Evolutionary conservation across 1,284 basidiomycete species (phyloP), one percentile per base, ranked within the genome.

Genomic region (Boletus hoseneyae): DNA sequence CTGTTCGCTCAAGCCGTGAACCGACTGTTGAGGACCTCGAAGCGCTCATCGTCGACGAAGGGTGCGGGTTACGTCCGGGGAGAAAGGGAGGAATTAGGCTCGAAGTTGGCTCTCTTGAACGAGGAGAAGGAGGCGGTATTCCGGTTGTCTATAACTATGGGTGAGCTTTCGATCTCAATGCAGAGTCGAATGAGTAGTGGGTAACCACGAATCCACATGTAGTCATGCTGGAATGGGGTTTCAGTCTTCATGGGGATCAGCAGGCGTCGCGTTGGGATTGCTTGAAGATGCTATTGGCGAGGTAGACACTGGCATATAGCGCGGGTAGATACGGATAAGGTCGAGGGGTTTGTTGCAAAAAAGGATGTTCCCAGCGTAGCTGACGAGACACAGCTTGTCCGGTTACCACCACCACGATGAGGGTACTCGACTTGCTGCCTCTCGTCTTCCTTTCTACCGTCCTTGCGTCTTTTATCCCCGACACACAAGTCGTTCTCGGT

Each of bases 51-150:
- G 62, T 86, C n/a, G 85, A 85, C 52, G 79, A 82, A 50, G 86
- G 85, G 1, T 86, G 83, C 45, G 90, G 89, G 0, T 68, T 91
- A 34, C 73, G 90, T 11, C 90, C 90, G 0, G 80, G 72, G 3
- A 73, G 90, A 48, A 78, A 75, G 38, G 84, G 82, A 21, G 89
- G 88, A 0, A 70, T 87, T 6, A 73, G 89, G 37, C 36, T 37
- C 13, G 36, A 37, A 11, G 19, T 37, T 6, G 80, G 85, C 56
- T 74, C 69, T 65, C 61, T 70, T 16, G 55, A 62, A 59, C 33
- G 51, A 53, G 42, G 59, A 53, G 58, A 54, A 51, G 51, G 60
- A 43, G 55, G 56, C n/a, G 71, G 62, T 46, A 64, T 79, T 32
- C 73, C 75, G 3, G 58, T 74, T 33, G 68, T 73, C 18, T 71